Base-by-base conservation (phyloP, 805 yeast species). In the Suhomyces kilbournensis region DNA sequence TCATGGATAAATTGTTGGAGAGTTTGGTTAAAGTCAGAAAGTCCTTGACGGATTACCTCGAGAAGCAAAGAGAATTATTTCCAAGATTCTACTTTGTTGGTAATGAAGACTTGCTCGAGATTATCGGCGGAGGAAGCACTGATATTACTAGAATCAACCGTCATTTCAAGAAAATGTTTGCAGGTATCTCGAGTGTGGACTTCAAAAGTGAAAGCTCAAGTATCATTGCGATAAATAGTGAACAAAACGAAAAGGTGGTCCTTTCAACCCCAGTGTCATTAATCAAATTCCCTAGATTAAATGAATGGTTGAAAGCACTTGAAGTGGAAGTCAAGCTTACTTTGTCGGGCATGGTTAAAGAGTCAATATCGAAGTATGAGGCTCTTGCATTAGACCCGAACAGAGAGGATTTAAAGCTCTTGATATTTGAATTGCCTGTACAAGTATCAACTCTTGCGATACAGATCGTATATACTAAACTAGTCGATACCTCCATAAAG, bases 31-130 rank as follows among this genome's bases (percentile, higher is more conserved):
- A 77, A 56, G 79, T 90, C 1, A 78, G 84, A 44, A 80, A 77
- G 49, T 85, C 97, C 0, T 72, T 93, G 12, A 76, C 84, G 10
- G 93, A 89, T 7, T 93, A 84, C 63, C 71, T 93, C 30, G 97
- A 92, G 59, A 80, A 79, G 38, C 96, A 92, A 63, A 72, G 98
- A 56, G 85, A 80, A 42, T 53, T 76, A 1, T 93, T 87, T 60
- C 92, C 97, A 0, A 76, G 97, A 46, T 85, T 91, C 51, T 91
- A 86, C 61, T 92, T 93, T 63, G 71, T 93, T 25, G 97, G 97
- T 5, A 93, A 93, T 64, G 97, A 91, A 54, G 97, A 93, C 64
- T 69, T 93, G 28, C 71, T 93, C 32, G 96, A 90, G 55, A 79
- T 93, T 39, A 79, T 93, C 34, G 97, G 97, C 2, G 97, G 97